These are phyloP conservation scores for Zancudomyces culisetae DNA, from an alignment of 371 early-diverging fungal genomes.

Conservation along the genomic window DNA sequence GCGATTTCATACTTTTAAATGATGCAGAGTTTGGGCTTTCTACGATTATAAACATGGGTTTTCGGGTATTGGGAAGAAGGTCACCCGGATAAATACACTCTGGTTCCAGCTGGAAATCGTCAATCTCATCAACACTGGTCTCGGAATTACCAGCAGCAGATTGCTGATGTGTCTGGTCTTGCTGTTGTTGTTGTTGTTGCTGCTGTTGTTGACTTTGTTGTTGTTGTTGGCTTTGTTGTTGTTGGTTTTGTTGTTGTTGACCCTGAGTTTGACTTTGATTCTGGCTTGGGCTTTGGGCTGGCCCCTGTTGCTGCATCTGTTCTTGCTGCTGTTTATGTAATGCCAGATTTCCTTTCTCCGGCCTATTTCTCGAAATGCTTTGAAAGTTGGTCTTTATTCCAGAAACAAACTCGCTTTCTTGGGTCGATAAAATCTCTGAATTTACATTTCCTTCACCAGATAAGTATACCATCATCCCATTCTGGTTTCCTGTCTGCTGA, in stretches of 20 bases:
- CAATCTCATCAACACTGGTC: too few species aligned
- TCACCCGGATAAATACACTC: conserved; percentile 78
- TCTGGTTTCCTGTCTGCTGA: conserved; percentile 62
- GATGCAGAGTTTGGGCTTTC: conserved; percentile 69
- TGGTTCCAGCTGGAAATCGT: conserved; percentile 24
- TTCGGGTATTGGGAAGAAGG: conserved; percentile 77
- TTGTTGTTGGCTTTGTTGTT: not conserved
- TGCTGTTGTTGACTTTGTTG: not conserved
- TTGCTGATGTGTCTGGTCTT: too few species aligned
- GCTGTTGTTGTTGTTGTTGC: too few species aligned
- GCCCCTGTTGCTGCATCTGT: conserved; percentile 9
- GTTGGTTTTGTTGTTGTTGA: not conserved
- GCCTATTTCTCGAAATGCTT: too few species aligned
- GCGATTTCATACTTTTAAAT: conserved; percentile 52
- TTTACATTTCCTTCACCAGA: conserved; percentile 69
- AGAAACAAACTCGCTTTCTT: too few species aligned
- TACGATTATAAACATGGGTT: conserved; percentile 77
- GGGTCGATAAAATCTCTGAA: too few species aligned
- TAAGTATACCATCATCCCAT: conserved; percentile 66
- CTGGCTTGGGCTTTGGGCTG: too few species aligned
- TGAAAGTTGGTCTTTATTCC: too few species aligned
- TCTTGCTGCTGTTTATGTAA: too few species aligned
- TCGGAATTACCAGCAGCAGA: too few species aligned
- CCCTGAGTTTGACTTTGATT: conserved; percentile 5
- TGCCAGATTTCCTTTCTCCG: too few species aligned